Evolutionary conservation across 2,329 filamentous ascomycete species (phyloP).

Genomic region (Ophiostoma sp.): DNA sequence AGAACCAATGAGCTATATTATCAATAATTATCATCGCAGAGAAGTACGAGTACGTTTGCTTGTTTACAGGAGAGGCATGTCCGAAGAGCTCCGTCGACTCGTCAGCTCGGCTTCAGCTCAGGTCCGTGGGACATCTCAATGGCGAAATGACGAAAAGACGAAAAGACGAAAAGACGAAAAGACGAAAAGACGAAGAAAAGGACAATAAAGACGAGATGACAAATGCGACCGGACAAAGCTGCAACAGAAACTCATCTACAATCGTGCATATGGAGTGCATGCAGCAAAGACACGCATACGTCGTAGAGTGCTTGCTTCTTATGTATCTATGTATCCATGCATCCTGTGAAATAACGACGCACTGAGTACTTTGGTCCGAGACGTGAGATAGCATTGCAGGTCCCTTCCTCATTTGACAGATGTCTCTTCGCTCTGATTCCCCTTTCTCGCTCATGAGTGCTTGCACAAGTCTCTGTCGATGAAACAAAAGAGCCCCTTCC

Average conservation of each 20-base stretch:
- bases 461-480: not conserved
- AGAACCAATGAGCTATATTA: not conserved
- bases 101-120: too few relatives aligned
- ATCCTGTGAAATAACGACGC: not conserved
- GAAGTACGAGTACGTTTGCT: not conserved
- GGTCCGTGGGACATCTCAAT: too few relatives aligned
- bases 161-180: not conserved
- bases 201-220: not conserved
- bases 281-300: not conserved
- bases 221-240: not conserved
- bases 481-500: conserved; percentile 2
- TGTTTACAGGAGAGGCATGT: too few relatives aligned
- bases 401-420: not conserved
- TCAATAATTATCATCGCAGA: not conserved
- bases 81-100: too few relatives aligned
- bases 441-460: not conserved
- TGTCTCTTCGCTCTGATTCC: not conserved
- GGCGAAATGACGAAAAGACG: not conserved
- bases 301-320: not conserved
- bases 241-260: not conserved
- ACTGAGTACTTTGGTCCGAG: not conserved
- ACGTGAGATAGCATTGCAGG: not conserved
- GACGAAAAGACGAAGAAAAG: not conserved
- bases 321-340: not conserved
- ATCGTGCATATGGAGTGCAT: not conserved